Percentiles rank a stretch among this genome's conserved stretches.
Evolutionary conservation across 768 basidiomycete genomes (phyloP).

Genomic region (Collybia sordida): DNA sequence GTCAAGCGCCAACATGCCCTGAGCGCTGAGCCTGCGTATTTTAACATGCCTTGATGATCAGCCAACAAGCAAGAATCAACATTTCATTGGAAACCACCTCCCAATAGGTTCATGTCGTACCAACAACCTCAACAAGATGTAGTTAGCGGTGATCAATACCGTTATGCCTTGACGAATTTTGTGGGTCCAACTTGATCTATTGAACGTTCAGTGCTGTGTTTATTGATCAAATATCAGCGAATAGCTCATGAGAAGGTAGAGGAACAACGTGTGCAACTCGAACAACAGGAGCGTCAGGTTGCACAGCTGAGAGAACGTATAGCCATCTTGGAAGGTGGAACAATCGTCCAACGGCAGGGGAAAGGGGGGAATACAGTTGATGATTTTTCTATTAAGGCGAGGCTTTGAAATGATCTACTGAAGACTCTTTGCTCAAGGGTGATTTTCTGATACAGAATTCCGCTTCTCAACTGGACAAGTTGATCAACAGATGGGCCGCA

Average conservation of each 20-base stretch:
- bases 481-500: constrained; percentile 87
- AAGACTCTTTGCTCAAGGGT: constrained; percentile 5
- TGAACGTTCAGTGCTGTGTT: neutral
- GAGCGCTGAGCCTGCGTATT: too few relatives aligned
- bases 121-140: constrained; percentile 34
- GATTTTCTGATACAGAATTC: constrained; percentile 52
- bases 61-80: too few relatives aligned
- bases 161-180: constrained; percentile 83
- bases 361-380: constrained; percentile 69
- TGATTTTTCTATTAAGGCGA: constrained; percentile 85
- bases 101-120: constrained; percentile 19
- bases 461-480: constrained; percentile 78
- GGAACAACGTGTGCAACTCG: constrained; percentile 72
- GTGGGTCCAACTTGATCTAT: constrained; percentile 35
- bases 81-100: neutral
- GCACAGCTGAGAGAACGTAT: constrained; percentile 72
- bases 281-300: constrained; percentile 83
- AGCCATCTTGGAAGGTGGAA: constrained; percentile 67
- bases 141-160: constrained; percentile 67
- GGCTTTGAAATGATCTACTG: constrained; percentile 13
- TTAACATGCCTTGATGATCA: too few relatives aligned
- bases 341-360: constrained; percentile 36
- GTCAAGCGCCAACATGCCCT: too few relatives aligned
- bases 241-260: constrained; percentile 91
- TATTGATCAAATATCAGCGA: constrained; percentile 40